phyloP scores from a whole-genome alignment of 2,329 filamentous ascomycete species.

The Parafenestella ontariensis region DNA sequence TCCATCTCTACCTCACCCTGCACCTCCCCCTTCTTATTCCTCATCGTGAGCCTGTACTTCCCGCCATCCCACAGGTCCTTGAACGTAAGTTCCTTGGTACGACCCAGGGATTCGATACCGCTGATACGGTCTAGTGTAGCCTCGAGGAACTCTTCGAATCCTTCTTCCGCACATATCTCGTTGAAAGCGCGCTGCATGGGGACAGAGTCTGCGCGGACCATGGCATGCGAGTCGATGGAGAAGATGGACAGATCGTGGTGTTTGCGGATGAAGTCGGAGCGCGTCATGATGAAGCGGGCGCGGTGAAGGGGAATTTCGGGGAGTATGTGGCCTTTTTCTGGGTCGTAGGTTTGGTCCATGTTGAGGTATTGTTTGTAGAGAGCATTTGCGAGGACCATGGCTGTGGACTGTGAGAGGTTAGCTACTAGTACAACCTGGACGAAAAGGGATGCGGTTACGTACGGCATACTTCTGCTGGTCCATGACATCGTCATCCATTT shows the following conservation, averaged over 20 bases:
- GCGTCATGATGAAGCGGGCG: conserved; percentile 81
- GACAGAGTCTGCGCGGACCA: conserved; percentile 90
- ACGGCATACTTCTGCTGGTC: conserved; percentile 96
- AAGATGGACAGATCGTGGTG: conserved; percentile 96
- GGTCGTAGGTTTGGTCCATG: conserved; percentile 68
- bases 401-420: conserved; percentile 69
- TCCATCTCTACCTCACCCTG: conserved; percentile 42
- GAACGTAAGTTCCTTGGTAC: conserved; percentile 93
- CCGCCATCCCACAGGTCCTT: conserved; percentile 91
- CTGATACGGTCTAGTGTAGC: conserved; percentile 82
- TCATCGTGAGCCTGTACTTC: conserved; percentile 64
- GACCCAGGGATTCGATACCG: conserved; percentile 91
- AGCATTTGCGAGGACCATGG: conserved; percentile 90
- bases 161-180: conserved; percentile 76
- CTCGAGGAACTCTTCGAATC: conserved; percentile 84
- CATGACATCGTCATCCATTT: conserved; percentile 97
- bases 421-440: not conserved
- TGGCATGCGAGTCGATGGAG: conserved; percentile 85
- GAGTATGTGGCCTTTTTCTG: conserved; percentile 73
- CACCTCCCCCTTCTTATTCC: conserved; percentile 37
- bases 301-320: conserved; percentile 67
- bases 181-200: conserved; percentile 95
- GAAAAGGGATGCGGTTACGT: conserved; percentile 48
- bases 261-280: conserved; percentile 89
- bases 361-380: conserved; percentile 83